A percentile compares a stretch with the other conserved stretches of the same genome.
phyloP scores from a whole-genome alignment of 805 yeast species.

The Wilhelminamyces savonicus region DNA sequence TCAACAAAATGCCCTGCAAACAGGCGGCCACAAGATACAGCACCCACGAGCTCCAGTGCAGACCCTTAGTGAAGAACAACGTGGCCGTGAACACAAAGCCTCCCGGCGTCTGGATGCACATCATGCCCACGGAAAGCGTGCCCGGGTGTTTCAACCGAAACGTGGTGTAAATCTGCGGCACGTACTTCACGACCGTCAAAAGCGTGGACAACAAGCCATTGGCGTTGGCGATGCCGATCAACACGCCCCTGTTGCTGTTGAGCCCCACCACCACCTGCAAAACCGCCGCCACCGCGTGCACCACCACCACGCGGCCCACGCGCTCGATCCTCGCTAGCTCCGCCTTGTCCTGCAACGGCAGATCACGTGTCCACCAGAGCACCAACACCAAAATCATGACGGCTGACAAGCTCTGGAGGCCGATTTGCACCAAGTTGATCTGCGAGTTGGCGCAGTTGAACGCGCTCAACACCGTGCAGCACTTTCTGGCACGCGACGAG shows the following conservation, averaged over 20 bases:
- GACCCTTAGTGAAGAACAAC: conserved; percentile 62
- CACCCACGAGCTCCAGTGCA: conserved; percentile 84
- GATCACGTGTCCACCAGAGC: conserved; percentile 38
- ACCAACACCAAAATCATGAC: conserved; percentile 51
- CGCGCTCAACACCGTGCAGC: conserved; percentile 47
- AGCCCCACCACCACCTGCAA: conserved; percentile 30
- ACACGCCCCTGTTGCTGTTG: conserved; percentile 11
- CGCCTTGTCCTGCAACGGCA: conserved; percentile 39
- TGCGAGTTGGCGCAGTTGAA: conserved; percentile 66
- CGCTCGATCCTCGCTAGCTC: conserved; percentile 37
- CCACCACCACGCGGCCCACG: conserved; percentile 35
- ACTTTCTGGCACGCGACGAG: conserved; percentile 52
- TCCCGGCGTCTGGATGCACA: conserved; percentile 86
- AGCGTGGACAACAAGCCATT: conserved; percentile 63
- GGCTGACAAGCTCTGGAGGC: conserved; percentile 56
- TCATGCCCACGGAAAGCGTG: conserved; percentile 70
- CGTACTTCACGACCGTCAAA: conserved; percentile 63
- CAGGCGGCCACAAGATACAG: conserved; percentile 70
- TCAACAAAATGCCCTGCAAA: conserved; percentile 55
- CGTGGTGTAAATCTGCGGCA: conserved; percentile 77
- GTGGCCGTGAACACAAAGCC: conserved; percentile 78
- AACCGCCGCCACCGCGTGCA: conserved; percentile 28
- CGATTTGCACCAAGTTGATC: conserved; percentile 61
- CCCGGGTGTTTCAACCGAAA: conserved; percentile 69
- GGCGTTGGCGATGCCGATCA: conserved; percentile 43